Conservation (phyloP, 2,329 filamentous ascomycete genomes). For the Hypoxylon sp. region DNA sequence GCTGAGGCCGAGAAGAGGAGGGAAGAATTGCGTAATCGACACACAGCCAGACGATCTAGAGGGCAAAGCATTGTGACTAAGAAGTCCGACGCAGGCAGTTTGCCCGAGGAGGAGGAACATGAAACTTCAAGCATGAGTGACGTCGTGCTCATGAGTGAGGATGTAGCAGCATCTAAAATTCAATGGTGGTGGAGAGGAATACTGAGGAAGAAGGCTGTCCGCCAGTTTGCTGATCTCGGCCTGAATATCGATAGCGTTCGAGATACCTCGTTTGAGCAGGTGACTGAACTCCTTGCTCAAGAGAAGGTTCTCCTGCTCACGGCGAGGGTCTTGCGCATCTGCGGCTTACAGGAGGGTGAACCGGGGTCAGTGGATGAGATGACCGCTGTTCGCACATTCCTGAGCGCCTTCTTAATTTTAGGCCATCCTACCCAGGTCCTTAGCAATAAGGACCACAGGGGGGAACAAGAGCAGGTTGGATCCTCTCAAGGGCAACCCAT, state of each 20-base stretch:
- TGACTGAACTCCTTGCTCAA: conserved; percentile 76
- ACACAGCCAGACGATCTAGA: conserved; percentile 66
- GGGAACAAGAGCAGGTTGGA: conserved; percentile 71
- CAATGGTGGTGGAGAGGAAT: conserved; percentile 78
- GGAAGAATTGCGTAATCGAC: conserved; percentile 72
- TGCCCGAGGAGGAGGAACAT: conserved; percentile 67
- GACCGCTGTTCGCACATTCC: conserved; percentile 79
- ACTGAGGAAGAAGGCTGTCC: conserved; percentile 71
- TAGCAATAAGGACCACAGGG: conserved; percentile 77
- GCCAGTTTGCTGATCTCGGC: conserved; percentile 75
- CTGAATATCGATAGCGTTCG: conserved; percentile 79
- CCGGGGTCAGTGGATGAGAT: conserved; percentile 76
- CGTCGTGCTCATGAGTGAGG: conserved; percentile 67
- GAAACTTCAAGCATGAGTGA: conserved; percentile 65
- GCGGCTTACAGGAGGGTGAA: conserved; percentile 77
- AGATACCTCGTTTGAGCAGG: conserved; percentile 80
- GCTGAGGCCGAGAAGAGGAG: conserved; percentile 82
- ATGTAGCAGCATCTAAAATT: conserved; percentile 75
- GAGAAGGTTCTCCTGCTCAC: conserved; percentile 76
- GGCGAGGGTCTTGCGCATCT: conserved; percentile 76
- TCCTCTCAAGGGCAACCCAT: conserved; percentile 61
- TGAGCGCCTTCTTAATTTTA: conserved; percentile 84
- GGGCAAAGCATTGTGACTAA: conserved; percentile 65
- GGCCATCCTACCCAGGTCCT: conserved; percentile 85
- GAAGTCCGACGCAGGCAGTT: conserved; percentile 53